phyloP scores from a whole-genome alignment of 176 grass and related monocot genomes.

The Olyra latifolia region DNA sequence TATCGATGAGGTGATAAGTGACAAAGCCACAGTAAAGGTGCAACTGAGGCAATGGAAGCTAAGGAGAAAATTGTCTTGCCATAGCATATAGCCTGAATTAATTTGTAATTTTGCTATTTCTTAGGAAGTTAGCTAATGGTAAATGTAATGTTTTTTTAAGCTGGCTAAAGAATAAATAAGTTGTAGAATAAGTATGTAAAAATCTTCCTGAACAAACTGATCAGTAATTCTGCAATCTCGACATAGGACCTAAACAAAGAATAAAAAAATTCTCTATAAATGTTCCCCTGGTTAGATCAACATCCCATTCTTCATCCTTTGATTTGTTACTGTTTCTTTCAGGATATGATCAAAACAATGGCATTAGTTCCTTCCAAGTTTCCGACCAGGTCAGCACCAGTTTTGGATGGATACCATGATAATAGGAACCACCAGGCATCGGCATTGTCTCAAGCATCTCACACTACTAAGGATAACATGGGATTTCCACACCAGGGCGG shows the following conservation, averaged over 20 bases:
- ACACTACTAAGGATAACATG: not conserved
- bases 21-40: constrained; percentile 2
- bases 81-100: constrained; percentile 1
- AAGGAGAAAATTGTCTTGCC: constrained; percentile 42
- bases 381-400: not conserved
- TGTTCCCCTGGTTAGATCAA: not conserved
- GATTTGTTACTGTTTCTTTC: not conserved
- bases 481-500: not conserved
- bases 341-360: not conserved
- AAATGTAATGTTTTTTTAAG: not conserved
- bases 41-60: constrained; percentile 30
- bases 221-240: not conserved
- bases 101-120: constrained; percentile 7
- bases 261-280: not conserved
- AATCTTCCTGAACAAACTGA: constrained; percentile 12
- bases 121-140: constrained; percentile 15
- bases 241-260: not conserved
- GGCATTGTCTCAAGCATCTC: not conserved
- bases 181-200: not conserved
- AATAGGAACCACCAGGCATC: not conserved
- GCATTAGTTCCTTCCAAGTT: not conserved
- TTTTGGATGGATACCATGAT: not conserved
- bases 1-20: constrained; percentile 46
- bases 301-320: not conserved
- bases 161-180: constrained; percentile 13